Conservation (phyloP, 257 asterid genomes). For the Fraxinus cuspidata region DNA sequence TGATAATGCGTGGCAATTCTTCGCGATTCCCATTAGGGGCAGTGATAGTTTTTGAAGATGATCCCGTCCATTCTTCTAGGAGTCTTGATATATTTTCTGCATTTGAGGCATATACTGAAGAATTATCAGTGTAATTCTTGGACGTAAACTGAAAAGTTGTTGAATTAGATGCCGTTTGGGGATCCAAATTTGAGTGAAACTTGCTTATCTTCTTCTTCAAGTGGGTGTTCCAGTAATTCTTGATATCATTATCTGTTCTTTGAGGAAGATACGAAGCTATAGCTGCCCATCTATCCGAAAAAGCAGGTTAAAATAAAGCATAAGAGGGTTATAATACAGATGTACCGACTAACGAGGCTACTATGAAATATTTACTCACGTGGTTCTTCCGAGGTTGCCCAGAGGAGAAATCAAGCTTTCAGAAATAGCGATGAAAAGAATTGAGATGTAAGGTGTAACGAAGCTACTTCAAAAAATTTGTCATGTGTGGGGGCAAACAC, state of each 20-base stretch:
- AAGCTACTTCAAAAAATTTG: too few relatives aligned
- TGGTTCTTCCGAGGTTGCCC: too few relatives aligned
- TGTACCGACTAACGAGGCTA: too few relatives aligned
- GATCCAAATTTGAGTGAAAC: constrained; percentile 42
- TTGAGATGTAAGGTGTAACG: too few relatives aligned
- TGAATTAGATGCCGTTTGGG: constrained; percentile 39
- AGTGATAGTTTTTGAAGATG: constrained; percentile 27
- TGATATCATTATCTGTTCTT: constrained; percentile 93
- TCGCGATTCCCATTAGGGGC: not conserved
- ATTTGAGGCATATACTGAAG: constrained; percentile 80
- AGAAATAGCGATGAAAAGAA: too few relatives aligned
- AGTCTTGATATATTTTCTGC: constrained; percentile 86
- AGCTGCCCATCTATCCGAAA: constrained; percentile 80
- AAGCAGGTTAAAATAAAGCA: not conserved
- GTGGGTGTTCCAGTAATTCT: constrained; percentile 98
- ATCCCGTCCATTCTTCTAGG: constrained; percentile 90
- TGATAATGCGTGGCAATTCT: not conserved
- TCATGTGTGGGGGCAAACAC: too few relatives aligned
- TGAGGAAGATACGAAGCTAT: constrained; percentile 95
- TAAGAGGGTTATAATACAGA: not conserved
- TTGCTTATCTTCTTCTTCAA: constrained; percentile 83
- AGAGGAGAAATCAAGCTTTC: too few relatives aligned
- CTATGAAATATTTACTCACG: too few relatives aligned
- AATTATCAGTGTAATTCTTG: constrained; percentile 27
- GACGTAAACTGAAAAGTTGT: constrained; percentile 36